Evolutionary conservation across 108 stramenopile species (phyloP), one percentile per base, ranked within the genome.

Genomic region (Pseudonitzschia pungens): DNA sequence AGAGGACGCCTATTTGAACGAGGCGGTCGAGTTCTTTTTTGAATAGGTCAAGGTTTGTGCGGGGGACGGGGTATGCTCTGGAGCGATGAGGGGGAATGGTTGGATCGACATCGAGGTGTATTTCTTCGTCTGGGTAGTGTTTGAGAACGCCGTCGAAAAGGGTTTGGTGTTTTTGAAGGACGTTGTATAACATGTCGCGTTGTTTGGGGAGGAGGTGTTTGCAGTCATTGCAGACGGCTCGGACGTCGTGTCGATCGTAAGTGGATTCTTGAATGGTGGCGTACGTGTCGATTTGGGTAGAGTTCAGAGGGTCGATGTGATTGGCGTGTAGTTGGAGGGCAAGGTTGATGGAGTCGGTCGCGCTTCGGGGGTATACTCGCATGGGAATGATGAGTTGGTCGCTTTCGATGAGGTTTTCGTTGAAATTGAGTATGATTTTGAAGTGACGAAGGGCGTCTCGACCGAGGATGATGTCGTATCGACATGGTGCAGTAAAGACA

Each of bases 21-120:
- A 84, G 55, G 1, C 73, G 68, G 4, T 78, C 41, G 20, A 84
- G 50, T 70, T 81, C 77, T 32, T 73, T 69, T 28, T 77, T 72
- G 40, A 77, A 83, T 0, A 73, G 45, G 1, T 4, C 14, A 2
- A 48, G 45, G 1, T 48, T 2, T 48, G 3, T 18, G 1, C 14
- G 45, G 5, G 45, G 45, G 10, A 48, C 10, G 45, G 45, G 18
- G 18, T 18, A 48, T 14, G 45, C 45, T 14, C 45, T 2, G 2
- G 45, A 48, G 45, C 45, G 14, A 18, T 48, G 7, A 48, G 45
- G 45, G 5, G 5, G 3, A 10, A 48, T 18, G 1, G 18, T 18
- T 4, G 45, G 10, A 12, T 11, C 10, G 14, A 48, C 14, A 18
- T 48, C 45, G 14, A 48, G 45, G 18, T 48, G 45, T 18, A 48